Base-by-base conservation (phyloP, 2,329 filamentous ascomycete species). In the Ascochyta lentis region DNA sequence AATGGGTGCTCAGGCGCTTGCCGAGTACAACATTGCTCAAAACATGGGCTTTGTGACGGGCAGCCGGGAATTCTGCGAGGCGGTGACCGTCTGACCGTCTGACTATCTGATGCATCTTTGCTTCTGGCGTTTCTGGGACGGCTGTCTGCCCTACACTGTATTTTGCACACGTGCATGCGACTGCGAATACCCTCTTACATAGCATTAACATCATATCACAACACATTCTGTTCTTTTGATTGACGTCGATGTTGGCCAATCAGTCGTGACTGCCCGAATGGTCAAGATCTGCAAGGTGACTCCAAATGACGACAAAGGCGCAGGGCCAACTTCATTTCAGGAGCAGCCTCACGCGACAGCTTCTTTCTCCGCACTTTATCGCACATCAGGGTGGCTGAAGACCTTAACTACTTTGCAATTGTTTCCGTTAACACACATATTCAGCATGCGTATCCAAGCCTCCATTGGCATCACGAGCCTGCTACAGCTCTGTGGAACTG, bases 1-100 rank as follows among this genome's bases (percentile, higher is more conserved):
- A 12, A 56, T 72, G 31, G 72, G 72, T 16, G 76, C 77, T 3
- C 74, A 77, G 49, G 74, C 68, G 42, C 66, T 78, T 12, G 69
- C 73, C 35, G 76, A 78, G 46, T 77, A 77, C 54, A 76, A 78
- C 47, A 70, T 78, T 39, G 70, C 74, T 7, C 77, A 72, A 16
- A 78, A 78, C 60, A 76, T 78, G 72, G 76, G 76, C 22, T 79
- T 78, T 54, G 76, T 78, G 6, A 75, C 73, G 1, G 71, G 70
- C 50, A 77, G 76, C 56, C 60, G 65, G 39, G 64, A 70, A 7
- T 76, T 71, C 24, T 69, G 61, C 42, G 60, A 66, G 13, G 65
- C 69, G 12, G 9, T 29, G 15, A 49, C 35, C 26, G 54, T 44
- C 23, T 57, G 49, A 52, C 12, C 38, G 4, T 45, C 10, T 43